Conservation (phyloP, 148 eudicot species). For the Gaultheria prostrata region DNA sequence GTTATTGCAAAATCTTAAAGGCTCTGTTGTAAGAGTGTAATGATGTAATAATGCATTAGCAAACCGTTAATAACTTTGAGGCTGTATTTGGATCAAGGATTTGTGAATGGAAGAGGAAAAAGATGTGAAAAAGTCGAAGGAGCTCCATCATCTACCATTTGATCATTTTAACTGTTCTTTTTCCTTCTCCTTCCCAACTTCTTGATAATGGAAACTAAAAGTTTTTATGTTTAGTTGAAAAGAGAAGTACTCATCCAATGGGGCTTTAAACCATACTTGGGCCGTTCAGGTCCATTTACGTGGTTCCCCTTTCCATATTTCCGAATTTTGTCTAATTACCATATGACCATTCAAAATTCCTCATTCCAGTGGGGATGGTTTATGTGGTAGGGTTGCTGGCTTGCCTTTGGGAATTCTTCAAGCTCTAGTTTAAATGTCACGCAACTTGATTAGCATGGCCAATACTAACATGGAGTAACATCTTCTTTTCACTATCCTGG, state of each 20-base stretch:
- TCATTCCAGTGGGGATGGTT: not conserved
- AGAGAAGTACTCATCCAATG: not conserved
- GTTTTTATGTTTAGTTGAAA: not conserved
- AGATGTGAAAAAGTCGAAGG: not conserved
- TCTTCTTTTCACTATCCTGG: not conserved
- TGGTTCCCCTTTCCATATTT: not conserved
- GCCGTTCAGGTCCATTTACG: not conserved
- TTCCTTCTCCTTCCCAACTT: not conserved
- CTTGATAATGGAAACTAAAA: not conserved
- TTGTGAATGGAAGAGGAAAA: not conserved
- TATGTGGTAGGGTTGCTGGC: not conserved
- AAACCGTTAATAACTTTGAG: not conserved
- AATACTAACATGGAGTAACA: not conserved
- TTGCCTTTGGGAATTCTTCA: too few species aligned
- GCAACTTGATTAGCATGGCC: not conserved
- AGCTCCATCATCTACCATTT: not conserved
- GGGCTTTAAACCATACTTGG: not conserved
- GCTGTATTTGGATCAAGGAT: not conserved
- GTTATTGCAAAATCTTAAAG: not conserved
- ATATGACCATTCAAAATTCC: not conserved
- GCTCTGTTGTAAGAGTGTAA: not conserved
- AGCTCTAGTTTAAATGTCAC: not conserved
- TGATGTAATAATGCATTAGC: not conserved
- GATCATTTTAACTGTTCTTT: not conserved
- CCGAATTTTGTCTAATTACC: not conserved